A percentile compares a stretch with the other conserved stretches of the same genome.
Evolutionary conservation across 306 rosid genomes (phyloP).

Genomic region (Pterocarpus santalinus): DNA sequence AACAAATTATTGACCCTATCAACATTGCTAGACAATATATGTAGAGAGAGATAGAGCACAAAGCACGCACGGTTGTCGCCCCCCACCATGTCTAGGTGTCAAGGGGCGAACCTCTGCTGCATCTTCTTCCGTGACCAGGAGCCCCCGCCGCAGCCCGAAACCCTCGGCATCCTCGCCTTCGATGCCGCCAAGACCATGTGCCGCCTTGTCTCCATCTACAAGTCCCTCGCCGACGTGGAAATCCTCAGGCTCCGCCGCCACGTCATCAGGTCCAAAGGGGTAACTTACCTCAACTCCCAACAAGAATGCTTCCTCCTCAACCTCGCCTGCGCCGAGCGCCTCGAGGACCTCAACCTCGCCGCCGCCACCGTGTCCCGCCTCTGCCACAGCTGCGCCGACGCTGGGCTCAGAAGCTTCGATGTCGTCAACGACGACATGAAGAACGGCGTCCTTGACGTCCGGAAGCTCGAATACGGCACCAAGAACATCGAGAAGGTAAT

Average conservation of each 20-base stretch:
- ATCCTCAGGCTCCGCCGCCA: slow-evolving; percentile 50
- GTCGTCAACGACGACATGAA: slow-evolving; percentile 50
- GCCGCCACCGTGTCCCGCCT: slow-evolving; percentile 61
- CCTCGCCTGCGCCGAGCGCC: slow-evolving; percentile 71
- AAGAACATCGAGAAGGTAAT: slow-evolving; percentile 39
- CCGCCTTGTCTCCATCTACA: slow-evolving; percentile 64
- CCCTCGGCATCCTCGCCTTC: slow-evolving; percentile 70
- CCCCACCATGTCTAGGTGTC: slow-evolving; percentile 48
- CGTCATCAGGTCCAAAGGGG: slow-evolving; percentile 56
- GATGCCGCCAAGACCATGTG: slow-evolving; percentile 75
- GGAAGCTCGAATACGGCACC: slow-evolving; percentile 48
- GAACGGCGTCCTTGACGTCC: slow-evolving; percentile 28
- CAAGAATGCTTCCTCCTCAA: slow-evolving; percentile 67
- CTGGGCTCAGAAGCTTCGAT: slow-evolving; percentile 45
- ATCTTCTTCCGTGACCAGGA: slow-evolving; percentile 48
- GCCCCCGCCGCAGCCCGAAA: neutral
- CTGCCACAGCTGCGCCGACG: slow-evolving; percentile 50
- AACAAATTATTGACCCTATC: neutral
- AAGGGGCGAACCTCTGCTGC: slow-evolving; percentile 28
- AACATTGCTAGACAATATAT: neutral
- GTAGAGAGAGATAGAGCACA: neutral
- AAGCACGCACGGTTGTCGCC: slow-evolving; percentile 46
- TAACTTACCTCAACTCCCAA: slow-evolving; percentile 52
- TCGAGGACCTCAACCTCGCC: slow-evolving; percentile 66
- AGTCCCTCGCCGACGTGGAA: slow-evolving; percentile 64